Conservation (phyloP, 1,139 yeast genomes). For the Scheffersomyces segobiensis region DNA sequence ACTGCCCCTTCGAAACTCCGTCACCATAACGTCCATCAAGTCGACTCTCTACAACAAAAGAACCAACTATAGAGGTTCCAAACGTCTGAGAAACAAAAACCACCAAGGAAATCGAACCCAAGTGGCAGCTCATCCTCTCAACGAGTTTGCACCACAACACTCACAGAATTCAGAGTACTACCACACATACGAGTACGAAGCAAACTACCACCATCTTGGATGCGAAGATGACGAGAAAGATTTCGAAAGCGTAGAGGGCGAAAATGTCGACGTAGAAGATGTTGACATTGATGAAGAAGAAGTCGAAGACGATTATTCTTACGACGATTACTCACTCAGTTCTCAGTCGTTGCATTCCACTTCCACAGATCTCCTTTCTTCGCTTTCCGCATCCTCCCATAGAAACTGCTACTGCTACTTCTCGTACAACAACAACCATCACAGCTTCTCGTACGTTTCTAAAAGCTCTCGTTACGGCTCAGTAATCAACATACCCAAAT, state of each 20-base stretch:
- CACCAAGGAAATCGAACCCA: not conserved
- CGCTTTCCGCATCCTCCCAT: conserved; percentile 1
- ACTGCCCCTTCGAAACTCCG: not conserved
- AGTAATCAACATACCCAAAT: not conserved
- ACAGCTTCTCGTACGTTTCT: not conserved
- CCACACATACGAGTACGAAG: not conserved
- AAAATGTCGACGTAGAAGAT: not conserved
- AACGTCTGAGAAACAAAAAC: not conserved
- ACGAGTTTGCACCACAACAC: not conserved
- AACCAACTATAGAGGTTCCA: not conserved
- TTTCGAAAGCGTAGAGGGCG: not conserved
- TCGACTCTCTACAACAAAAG: not conserved
- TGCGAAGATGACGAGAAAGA: not conserved
- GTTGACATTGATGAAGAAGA: conserved; percentile 4
- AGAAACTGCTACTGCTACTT: not conserved
- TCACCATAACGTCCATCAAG: not conserved
- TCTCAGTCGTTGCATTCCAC: not conserved
- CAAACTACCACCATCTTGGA: not conserved
- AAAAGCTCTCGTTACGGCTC: not conserved
- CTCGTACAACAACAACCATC: not conserved
- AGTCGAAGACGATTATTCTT: not conserved
- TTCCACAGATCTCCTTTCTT: not conserved
- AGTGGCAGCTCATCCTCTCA: not conserved
- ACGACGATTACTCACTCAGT: not conserved
- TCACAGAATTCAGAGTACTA: not conserved